phyloP scores from a whole-genome alignment of 1,139 yeast genomes.

The Yamadazyma mexicana region DNA sequence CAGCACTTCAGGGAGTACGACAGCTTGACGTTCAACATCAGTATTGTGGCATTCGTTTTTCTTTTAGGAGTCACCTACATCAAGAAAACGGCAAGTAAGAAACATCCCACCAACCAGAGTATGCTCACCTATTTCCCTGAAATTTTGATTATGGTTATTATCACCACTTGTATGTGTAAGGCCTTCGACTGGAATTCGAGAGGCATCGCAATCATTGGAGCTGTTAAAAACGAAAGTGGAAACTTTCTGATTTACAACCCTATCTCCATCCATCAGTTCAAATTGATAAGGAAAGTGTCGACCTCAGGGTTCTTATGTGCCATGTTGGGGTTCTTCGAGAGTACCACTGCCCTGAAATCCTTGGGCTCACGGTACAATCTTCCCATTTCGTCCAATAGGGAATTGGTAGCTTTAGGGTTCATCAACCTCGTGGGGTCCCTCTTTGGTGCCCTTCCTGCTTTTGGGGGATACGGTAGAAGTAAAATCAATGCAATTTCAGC shows the following conservation, averaged over 20 bases:
- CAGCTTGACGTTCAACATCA: constrained; percentile 52
- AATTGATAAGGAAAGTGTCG: constrained; percentile 43
- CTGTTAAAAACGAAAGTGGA: constrained; percentile 39
- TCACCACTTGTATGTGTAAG: constrained; percentile 60
- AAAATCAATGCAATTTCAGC: constrained; percentile 87
- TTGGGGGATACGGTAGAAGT: constrained; percentile 96
- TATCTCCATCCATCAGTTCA: constrained; percentile 24
- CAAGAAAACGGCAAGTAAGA: constrained; percentile 36
- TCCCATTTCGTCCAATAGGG: constrained; percentile 74
- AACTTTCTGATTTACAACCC: constrained; percentile 35
- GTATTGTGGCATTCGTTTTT: constrained; percentile 44
- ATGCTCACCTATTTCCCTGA: constrained; percentile 70
- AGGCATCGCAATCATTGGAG: constrained; percentile 73
- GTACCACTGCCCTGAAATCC: constrained; percentile 89
- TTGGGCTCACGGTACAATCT: constrained; percentile 64
- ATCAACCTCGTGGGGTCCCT: constrained; percentile 66
- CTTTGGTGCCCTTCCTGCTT: constrained; percentile 85
- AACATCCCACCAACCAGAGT: constrained; percentile 16
- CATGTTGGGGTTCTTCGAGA: constrained; percentile 87
- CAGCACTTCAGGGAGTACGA: constrained; percentile 43
- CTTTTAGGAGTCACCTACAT: constrained; percentile 40
- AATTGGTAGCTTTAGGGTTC: constrained; percentile 78
- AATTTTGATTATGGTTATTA: constrained; percentile 69
- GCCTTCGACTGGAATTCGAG: constrained; percentile 51
- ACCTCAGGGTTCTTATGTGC: constrained; percentile 75